Evolutionary conservation across 805 yeast species (phyloP).

Genomic region (Komagataella phaffii): DNA sequence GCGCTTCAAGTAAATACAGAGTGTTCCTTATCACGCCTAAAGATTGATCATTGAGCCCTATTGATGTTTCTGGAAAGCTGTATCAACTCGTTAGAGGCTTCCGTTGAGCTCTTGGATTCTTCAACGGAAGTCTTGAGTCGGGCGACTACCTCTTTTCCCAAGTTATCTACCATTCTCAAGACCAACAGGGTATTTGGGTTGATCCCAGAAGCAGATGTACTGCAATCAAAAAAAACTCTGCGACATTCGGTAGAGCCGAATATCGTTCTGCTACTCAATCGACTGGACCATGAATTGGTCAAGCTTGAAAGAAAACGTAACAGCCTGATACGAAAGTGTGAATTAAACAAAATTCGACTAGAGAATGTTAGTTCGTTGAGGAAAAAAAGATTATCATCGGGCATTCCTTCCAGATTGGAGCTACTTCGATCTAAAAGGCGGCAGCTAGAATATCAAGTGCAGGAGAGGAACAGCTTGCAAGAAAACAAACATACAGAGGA

Average conservation of each 20-base stretch:
- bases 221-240: conserved; percentile 19
- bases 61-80: conserved; percentile 5
- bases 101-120: conserved; percentile 18
- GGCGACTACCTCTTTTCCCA: conserved; percentile 19
- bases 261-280: conserved; percentile 11
- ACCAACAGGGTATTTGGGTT: conserved; percentile 26
- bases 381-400: not conserved
- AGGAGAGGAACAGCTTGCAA: not conserved
- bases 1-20: not conserved
- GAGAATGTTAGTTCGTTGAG: conserved; percentile 6
- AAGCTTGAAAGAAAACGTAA: conserved; percentile 15
- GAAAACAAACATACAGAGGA: not conserved
- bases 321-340: conserved; percentile 17
- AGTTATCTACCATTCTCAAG: conserved; percentile 20
- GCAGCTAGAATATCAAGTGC: not conserved
- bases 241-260: conserved; percentile 21
- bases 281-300: conserved; percentile 15
- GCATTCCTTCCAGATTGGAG: not conserved
- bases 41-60: no score
- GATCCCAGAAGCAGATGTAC: conserved; percentile 25
- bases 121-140: conserved; percentile 17
- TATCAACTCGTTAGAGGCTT: conserved; percentile 14
- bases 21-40: not conserved
- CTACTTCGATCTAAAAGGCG: not conserved
- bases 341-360: conserved; percentile 19